phyloP scores from a whole-genome alignment of 805 yeast genomes.

The Metschnikowia dekortorum region DNA sequence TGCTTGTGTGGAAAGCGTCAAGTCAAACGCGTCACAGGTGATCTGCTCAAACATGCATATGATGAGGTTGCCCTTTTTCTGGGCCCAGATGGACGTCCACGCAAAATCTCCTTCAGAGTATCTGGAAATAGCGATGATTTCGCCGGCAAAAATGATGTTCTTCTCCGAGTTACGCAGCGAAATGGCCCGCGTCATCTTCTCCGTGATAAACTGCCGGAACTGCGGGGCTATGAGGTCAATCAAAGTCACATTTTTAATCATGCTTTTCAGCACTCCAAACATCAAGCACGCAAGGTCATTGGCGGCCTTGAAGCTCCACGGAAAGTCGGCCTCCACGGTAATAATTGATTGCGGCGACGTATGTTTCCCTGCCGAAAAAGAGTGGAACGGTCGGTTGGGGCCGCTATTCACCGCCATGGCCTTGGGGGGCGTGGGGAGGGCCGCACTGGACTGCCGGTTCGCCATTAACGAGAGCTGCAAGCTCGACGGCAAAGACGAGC shows the following conservation, averaged over 20 bases:
- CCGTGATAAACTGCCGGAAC: conserved; percentile 63
- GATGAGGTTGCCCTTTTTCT: conserved; percentile 61
- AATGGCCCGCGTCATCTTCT: conserved; percentile 39
- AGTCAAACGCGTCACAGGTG: conserved; percentile 40
- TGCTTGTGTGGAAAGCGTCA: background rate
- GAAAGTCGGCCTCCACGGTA: conserved; percentile 67
- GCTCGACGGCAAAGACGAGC: conserved; percentile 15
- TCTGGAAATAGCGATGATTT: conserved; percentile 72
- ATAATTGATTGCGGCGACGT: conserved; percentile 78
- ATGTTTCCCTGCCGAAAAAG: conserved; percentile 65
- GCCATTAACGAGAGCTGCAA: conserved; percentile 28
- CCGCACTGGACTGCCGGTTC: background rate
- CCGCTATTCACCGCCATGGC: conserved; percentile 14
- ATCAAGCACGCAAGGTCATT: conserved; percentile 86
- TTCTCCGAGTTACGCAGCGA: conserved; percentile 17
- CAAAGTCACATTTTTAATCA: conserved; percentile 57
- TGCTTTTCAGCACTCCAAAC: conserved; percentile 72
- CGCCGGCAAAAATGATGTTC: conserved; percentile 72
- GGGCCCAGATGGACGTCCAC: conserved; percentile 92
- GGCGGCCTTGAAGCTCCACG: conserved; percentile 79
- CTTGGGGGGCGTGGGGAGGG: conserved; percentile 20
- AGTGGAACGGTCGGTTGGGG: conserved; percentile 50
- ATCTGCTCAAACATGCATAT: conserved; percentile 88
- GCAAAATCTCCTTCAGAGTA: conserved; percentile 59
- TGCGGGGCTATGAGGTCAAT: conserved; percentile 77